Percentiles rank a stretch among this genome's conserved stretches.
Conservation (phyloP, 129 eudicot genomes). For the Flaveria trinervia region DNA sequence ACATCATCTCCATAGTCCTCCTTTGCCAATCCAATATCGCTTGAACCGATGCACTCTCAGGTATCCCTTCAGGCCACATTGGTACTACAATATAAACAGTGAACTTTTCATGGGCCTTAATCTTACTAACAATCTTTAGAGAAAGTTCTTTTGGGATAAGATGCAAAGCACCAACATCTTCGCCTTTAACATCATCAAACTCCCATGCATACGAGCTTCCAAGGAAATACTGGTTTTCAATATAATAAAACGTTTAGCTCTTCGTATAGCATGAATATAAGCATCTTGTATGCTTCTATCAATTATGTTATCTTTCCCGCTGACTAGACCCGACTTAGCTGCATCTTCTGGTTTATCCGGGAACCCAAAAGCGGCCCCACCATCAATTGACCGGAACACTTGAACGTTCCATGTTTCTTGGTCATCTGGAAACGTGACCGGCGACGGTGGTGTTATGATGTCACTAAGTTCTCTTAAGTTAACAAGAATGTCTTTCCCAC, state of each 20-base stretch:
- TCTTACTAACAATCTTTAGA: constrained; percentile 67
- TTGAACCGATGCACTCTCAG: constrained; percentile 84
- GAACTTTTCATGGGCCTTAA: constrained; percentile 80
- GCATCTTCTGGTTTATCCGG: constrained; percentile 82
- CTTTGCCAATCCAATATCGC: constrained; percentile 89
- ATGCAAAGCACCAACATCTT: constrained; percentile 74
- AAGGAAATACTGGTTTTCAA: constrained; percentile 81
- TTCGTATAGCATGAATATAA: constrained; percentile 72
- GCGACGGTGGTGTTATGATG: constrained; percentile 63
- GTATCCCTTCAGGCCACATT: constrained; percentile 94
- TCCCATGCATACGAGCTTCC: constrained; percentile 75
- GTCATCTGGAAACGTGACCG: constrained; percentile 67
- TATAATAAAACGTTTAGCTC: constrained; percentile 78
- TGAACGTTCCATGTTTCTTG: constrained; percentile 78
- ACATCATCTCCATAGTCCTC: constrained; percentile 93
- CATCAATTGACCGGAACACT: constrained; percentile 73
- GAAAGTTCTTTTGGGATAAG: constrained; percentile 83
- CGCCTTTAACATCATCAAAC: constrained; percentile 56
- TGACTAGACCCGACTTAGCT: constrained; percentile 66
- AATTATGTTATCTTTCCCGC: constrained; percentile 82
- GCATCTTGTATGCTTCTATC: constrained; percentile 90
- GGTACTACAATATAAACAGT: constrained; percentile 81
- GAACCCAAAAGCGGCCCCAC: constrained; percentile 89
- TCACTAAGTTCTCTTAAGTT: constrained; percentile 62
- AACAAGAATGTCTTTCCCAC: constrained; percentile 66